Conservation (phyloP, 176 grass and related monocot species). For the Bonia amplexicaulis region DNA sequence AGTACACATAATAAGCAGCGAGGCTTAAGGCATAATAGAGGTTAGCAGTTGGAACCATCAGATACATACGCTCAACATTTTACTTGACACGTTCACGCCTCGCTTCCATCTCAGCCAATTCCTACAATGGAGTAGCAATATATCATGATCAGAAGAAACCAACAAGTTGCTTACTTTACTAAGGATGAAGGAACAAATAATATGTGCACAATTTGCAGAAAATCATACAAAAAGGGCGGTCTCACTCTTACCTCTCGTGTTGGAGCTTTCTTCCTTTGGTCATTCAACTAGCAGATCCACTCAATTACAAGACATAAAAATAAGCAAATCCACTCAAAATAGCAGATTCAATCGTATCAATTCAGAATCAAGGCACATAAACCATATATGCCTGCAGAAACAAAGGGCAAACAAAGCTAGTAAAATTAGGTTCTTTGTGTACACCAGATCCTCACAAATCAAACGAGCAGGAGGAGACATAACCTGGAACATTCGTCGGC, state of each 20-base stretch:
- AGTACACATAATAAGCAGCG: neutral
- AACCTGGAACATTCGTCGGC: conserved; percentile 76
- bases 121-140: conserved; percentile 33
- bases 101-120: conserved; percentile 71
- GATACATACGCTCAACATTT: conserved; percentile 74
- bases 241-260: conserved; percentile 56
- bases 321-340: neutral
- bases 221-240: neutral
- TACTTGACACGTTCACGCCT: conserved; percentile 64
- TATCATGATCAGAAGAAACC: conserved; percentile 11
- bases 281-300: conserved; percentile 99
- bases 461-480: conserved; percentile 8
- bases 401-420: neutral
- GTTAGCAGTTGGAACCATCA: neutral
- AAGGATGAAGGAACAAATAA: neutral
- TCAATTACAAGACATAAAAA: conserved; percentile 57
- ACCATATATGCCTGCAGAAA: conserved; percentile 47
- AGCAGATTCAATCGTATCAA: neutral
- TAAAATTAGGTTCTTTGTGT: neutral
- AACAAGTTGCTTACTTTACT: neutral
- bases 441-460: neutral
- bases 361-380: conserved; percentile 19
- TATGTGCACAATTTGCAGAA: neutral
- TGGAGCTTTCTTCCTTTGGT: conserved; percentile 84
- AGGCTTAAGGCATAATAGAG: neutral